A percentile compares a stretch with the other conserved stretches of the same genome.
phyloP scores from a whole-genome alignment of 352 stramenopile species.

The Phytophthora pini region DNA sequence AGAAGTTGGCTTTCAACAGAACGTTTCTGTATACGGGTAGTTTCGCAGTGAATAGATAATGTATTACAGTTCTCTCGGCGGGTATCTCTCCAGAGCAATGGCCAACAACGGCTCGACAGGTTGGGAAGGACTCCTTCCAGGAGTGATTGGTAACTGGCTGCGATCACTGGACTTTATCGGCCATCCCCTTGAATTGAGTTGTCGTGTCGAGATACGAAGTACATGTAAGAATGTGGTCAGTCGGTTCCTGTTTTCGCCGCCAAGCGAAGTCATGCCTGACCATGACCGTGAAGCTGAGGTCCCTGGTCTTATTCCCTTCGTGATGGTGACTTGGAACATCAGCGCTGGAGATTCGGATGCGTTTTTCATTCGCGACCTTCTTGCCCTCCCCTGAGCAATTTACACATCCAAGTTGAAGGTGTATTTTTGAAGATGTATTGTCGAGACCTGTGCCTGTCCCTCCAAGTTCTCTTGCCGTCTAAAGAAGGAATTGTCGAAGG shows the following conservation, averaged over 20 bases:
- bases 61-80: no score
- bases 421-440: slow-evolving; percentile 30
- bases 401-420: not conserved
- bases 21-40: not conserved
- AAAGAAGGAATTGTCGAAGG: slow-evolving; percentile 10
- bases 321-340: slow-evolving; percentile 7
- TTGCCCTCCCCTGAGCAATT: no score
- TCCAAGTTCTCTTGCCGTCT: not conserved
- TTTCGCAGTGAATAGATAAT: not conserved
- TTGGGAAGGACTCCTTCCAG: slow-evolving; percentile 3
- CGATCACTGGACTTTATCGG: slow-evolving; percentile 27
- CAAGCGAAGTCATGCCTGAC: not conserved
- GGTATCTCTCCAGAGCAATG: no score
- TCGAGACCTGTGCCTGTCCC: slow-evolving; percentile 26
- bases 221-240: slow-evolving; percentile 31
- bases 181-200: slow-evolving; percentile 18
- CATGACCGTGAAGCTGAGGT: not conserved
- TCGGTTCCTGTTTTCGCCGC: not conserved
- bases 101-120: slow-evolving; percentile 9
- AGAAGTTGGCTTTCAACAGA: not conserved
- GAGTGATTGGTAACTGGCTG: slow-evolving; percentile 8
- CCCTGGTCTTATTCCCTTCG: slow-evolving; percentile 3
- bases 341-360: not conserved
- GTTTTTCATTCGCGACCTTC: not conserved
- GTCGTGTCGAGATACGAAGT: slow-evolving; percentile 7